phyloP scores from a whole-genome alignment of 1,284 basidiomycete genomes.

The Anthracocystis setariae region DNA sequence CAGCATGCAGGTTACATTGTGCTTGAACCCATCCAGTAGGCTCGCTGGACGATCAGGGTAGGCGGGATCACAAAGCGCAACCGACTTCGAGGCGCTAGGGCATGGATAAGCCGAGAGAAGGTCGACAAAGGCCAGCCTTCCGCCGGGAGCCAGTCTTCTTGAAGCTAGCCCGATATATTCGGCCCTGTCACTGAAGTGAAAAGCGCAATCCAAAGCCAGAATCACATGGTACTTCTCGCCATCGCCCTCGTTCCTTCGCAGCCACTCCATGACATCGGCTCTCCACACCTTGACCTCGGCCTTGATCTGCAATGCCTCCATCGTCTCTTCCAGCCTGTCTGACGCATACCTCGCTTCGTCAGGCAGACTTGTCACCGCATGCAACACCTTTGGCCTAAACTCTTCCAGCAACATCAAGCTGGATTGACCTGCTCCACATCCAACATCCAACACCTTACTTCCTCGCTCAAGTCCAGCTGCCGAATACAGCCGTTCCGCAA shows the following conservation, averaged over 20 bases:
- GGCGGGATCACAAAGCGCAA: conserved; percentile 13
- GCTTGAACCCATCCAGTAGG: conserved; percentile 15
- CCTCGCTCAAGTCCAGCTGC: conserved; percentile 34
- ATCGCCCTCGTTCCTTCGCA: conserved; percentile 10
- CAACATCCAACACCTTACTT: conserved; percentile 59
- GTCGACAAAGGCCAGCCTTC: conserved; percentile 59
- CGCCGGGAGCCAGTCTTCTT: conserved; percentile 45
- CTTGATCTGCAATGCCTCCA: not conserved
- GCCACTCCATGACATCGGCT: conserved; percentile 49
- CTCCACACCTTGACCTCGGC: conserved; percentile 41
- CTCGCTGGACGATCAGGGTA: conserved; percentile 36
- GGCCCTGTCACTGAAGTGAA: conserved; percentile 57
- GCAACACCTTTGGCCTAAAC: conserved; percentile 40
- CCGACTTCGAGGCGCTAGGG: conserved; percentile 17
- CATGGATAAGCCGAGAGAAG: conserved; percentile 55
- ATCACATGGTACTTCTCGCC: conserved; percentile 56
- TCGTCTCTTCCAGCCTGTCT: conserved; percentile 6
- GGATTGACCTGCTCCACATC: conserved; percentile 63
- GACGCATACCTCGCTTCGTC: conserved; percentile 49
- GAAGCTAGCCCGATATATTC: conserved; percentile 50
- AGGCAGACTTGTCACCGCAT: conserved; percentile 60
- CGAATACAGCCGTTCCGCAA: conserved; percentile 47
- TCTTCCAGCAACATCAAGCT: conserved; percentile 47
- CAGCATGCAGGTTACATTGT: conserved; percentile 36
- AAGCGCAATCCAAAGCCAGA: conserved; percentile 65